Base-by-base conservation (phyloP, 352 stramenopile species). In the Elongisporangium prolatum region DNA sequence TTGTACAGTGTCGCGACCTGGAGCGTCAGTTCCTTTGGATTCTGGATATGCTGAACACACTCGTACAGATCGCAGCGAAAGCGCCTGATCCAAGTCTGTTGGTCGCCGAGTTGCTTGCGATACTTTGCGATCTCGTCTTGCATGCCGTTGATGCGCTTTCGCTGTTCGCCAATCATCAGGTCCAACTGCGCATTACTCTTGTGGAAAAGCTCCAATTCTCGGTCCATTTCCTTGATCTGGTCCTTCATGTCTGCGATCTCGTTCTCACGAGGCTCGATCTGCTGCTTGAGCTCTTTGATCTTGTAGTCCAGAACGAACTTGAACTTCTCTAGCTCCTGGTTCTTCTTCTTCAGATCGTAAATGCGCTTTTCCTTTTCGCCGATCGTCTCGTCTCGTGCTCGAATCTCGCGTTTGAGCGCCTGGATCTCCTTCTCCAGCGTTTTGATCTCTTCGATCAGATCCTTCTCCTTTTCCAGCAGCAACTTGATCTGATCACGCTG, bases 251-350 rank as follows among this genome's bases (percentile, higher is more conserved):
- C 89, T 37, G 75, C 72, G 59, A 98, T 98, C 64, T 98, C 93
- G 59, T 96, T 96, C 65, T 98, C 91, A 34, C 93, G 87, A 22
- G 93, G 93, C 69, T 97, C 91, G 57, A 98, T 98, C 61, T 97
- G 92, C 17, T 86, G 79, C 66, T 98, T 97, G 24, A 98, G 74
- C 67, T 98, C 93, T 63, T 98, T 97, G 67, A 98, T 98, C 70
- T 98, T 98, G 77, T 98, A 98, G 67, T 98, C 93, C 10, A 98
- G 71, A 20, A 98, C 93, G 67, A 98, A 98, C 66, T 97, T 97
- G 70, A 98, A 98, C 65, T 98, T 98, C 49, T 98, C 93, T 16
- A 98, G 80, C 68, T 98, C 89, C 56, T 98, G 92, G 58, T 98
- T 98, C 67, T 98, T 98, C 74, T 97, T 97, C 57, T 97, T 97